phyloP scores from a whole-genome alignment of 2,329 filamentous ascomycete genomes.

The Arthrobotrys megalospora region DNA sequence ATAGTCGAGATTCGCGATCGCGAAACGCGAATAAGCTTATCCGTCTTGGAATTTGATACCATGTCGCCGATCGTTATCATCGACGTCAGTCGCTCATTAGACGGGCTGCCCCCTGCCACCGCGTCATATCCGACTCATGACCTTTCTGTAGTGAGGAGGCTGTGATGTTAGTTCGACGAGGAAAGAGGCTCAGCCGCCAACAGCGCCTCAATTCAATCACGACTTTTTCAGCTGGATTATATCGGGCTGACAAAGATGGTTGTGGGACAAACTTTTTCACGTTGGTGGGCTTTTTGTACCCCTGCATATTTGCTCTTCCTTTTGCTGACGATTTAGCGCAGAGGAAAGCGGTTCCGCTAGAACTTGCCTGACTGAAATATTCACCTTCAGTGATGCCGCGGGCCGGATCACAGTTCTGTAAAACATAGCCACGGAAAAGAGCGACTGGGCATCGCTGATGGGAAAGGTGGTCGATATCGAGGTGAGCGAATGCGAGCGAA shows the following conservation, averaged over 20 bases:
- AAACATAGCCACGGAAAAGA: conserved; percentile 35
- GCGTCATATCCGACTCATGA: conserved; percentile 18
- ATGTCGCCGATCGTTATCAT: conserved; percentile 5
- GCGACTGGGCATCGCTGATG: conserved; percentile 14
- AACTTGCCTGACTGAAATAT: conserved; percentile 27
- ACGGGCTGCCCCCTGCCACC: background rate
- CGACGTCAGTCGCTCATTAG: conserved; percentile 13
- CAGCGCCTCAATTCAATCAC: conserved; percentile 50
- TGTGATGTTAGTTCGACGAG: conserved; percentile 3
- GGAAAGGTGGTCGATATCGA: conserved; percentile 1
- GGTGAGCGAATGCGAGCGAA: conserved; percentile 26
- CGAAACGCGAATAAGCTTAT: conserved; percentile 37
- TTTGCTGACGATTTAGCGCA: conserved; percentile 4
- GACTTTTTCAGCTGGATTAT: conserved; percentile 19
- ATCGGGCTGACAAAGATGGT: background rate
- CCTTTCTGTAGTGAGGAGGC: background rate
- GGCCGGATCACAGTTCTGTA: conserved; percentile 28
- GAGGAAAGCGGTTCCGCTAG: conserved; percentile 13
- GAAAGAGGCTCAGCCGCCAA: conserved; percentile 43
- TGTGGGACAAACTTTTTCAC: background rate
- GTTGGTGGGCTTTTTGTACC: conserved; percentile 11
- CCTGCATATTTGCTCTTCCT: conserved; percentile 27
- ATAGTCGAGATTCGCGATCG: conserved; percentile 10
- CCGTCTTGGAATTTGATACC: conserved; percentile 1
- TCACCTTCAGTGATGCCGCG: conserved; percentile 21